Evolutionary conservation across 2,329 filamentous ascomycete genomes (phyloP), one percentile per base, ranked within the genome.

Genomic region (Colletotrichum sp.): DNA sequence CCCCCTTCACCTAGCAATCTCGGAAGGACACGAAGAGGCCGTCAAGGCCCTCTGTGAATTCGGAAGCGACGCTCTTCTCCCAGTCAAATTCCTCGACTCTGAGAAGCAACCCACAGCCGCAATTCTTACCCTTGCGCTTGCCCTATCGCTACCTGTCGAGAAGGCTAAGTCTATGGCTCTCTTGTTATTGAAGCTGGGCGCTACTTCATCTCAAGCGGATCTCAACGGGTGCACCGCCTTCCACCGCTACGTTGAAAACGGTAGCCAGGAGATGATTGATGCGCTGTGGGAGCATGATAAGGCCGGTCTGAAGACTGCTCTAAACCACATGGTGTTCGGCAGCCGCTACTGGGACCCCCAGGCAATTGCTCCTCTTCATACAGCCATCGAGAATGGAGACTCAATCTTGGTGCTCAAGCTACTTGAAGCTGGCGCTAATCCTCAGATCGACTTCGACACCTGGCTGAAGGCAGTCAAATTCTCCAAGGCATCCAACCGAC

Each of bases 1-100:
- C 15, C 92, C 95, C 2, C 88, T 98, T 7, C 95, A 98, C 82
- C 89, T 96, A 32, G 95, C 95, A 9, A 95, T 98, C 76, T 83
- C 95, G 2, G 91, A 92, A 76, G 95, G 95, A 0, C 93, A 96
- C 78, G 86, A 90, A 30, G 89, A 93, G 6, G 90, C 92, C 13
- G 94, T 96, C 16, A 91, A 93, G 73, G 83, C 92, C 28, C 89
- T 98, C 8, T 93, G 94, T 69, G 88, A 92, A 60, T 97, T 95
- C 80, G 95, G 95, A 9, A 95, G 95, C 6, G 95, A 98, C 82
- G 89, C 94, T 1, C 87, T 96, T 18, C 86, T 95, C 26, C 95
- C 95, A 0, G 88, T 97, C 81, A 96, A 96, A 83, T 88, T 94
- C 30, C 80, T 90, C 12, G 83, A 88, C 72, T 83, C 85, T 2